Base-by-base conservation (phyloP, 257 asterid genomes). In the Nyctanthes arbortristis region DNA sequence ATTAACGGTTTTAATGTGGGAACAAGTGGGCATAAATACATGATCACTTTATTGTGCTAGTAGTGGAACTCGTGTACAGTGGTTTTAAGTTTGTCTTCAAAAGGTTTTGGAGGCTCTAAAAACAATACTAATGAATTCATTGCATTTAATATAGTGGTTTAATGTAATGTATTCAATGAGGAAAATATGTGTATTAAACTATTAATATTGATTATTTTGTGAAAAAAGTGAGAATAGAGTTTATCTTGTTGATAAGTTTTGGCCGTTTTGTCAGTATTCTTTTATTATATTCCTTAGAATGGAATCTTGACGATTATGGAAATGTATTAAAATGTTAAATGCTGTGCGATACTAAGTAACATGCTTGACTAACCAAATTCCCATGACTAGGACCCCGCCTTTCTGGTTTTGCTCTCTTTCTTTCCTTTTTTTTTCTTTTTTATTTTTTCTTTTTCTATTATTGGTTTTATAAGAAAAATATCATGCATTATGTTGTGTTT, bases 1-100 rank as follows among this genome's bases (percentile, higher is more conserved):
- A 60, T 47, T 47, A 63, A 33, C 36, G 33, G 14, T 69, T 73
- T 45, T 35, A 5, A n/a, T 71, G 27, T 33, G 45, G 62, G 49
- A 39, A 45, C 62, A 29, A 49, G 36, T 69, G n/a, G 55, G 52
- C 31, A 25, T 33, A 11, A 16, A 31, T 11, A 12, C 34, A 5
- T 55, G 62, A 43, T 40, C 25, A 22, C 18, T 63, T 59, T 39
- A 7, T n/a, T 24, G 12, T 72, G 68, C 47, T 40, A 67, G 20
- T 75, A 43, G 27, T 14, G 20, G 52, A 68, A 30, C n/a, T n/a
- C n/a, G 30, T 31, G 12, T 28, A 20, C 35, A 7, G 34, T 67
- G 49, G 56, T 54, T n/a, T 27, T 25, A 13, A 59, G 28, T 61
- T 63, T 24, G 0, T 22, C 61, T 63, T 24, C 7, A 5, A 59